Base-by-base conservation (phyloP, 1,284 basidiomycete genomes). In the Ustilago nuda region DNA sequence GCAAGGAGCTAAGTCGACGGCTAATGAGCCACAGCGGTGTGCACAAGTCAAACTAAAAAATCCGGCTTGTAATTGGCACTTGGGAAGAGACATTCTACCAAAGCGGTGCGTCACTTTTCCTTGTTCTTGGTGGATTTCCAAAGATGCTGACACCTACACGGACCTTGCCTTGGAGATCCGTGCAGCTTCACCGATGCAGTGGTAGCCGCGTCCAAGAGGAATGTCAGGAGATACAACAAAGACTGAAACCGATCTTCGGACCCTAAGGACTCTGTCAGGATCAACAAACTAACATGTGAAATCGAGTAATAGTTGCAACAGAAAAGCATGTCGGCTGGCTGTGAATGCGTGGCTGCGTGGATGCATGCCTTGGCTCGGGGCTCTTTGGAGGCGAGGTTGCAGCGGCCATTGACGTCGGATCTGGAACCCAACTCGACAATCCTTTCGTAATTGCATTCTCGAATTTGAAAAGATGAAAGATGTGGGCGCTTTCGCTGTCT, bases 81-180 rank as follows among this genome's bases (percentile, higher is more conserved):
- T 2, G n/a, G 43, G 43, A n/a, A 45, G 9, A n/a, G 39, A 15
- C 39, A 15, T 17, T 45, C 43, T 8, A n/a, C 43, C n/a, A 45
- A 45, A 41, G 39, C 15, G 39, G 11, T 17, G 3, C 13, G 39
- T 41, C 39, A 41, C 13, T 45, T 45, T 45, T 19, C 23, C 23
- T 45, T 45, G 7, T 1, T 19, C 2, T 45, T 45, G 9, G 36
- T 37, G 36, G n/a, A 19, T 45, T 19, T 55, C 8, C 8, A 37
- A 11, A 11, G 17, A 39, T 35, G 45, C 35, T 50, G 56, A 36
- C 36, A 48, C 39, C 58, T 56, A 59, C 41, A 39, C 41, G 17
- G 17, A 27, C 35, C 66, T 68, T 68, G 66, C 56, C 51, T 55
- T 68, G 66, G 62, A 46, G 66, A 68, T 68, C 66, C 56, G 30